phyloP scores from a whole-genome alignment of 106 monocot genomes.

The Cymbidium sinense region DNA sequence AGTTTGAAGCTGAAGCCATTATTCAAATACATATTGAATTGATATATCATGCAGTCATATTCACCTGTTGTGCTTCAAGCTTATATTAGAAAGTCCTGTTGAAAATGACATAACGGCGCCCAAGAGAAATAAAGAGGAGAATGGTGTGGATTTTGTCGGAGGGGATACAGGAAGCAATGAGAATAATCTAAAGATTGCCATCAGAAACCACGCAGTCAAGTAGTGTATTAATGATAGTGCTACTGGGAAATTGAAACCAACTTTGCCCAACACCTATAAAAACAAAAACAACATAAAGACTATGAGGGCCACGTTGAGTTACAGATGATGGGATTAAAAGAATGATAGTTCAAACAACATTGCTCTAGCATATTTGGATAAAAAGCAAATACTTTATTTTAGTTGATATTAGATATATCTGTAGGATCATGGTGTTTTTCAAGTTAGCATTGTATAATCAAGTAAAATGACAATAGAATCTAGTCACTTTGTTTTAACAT shows the following conservation, averaged over 20 bases:
- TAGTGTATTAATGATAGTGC: slow-evolving; percentile 90
- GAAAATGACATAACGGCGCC: slow-evolving; percentile 94
- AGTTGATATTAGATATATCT: not conserved
- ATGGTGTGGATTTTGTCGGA: slow-evolving; percentile 83
- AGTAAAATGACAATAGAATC: not conserved
- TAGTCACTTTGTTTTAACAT: not conserved
- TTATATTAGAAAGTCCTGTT: slow-evolving; percentile 88
- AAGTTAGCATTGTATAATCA: not conserved
- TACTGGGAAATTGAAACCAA: slow-evolving; percentile 95
- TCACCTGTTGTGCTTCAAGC: slow-evolving; percentile 95
- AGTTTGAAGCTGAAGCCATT: not conserved
- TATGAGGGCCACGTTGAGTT: not conserved
- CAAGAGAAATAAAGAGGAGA: slow-evolving; percentile 83
- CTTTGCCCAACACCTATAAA: slow-evolving; percentile 75
- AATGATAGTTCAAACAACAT: not conserved
- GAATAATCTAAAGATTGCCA: slow-evolving; percentile 65
- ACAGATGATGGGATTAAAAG: not conserved
- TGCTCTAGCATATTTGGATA: not conserved
- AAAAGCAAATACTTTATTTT: not conserved
- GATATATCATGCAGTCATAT: not conserved
- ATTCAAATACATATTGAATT: not conserved
- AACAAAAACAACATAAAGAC: too few relatives aligned
- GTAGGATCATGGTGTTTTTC: not conserved
- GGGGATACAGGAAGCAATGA: slow-evolving; percentile 79
- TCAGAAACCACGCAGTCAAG: slow-evolving; percentile 64